Evolutionary conservation across 2,329 filamentous ascomycete genomes (phyloP), one percentile per base, ranked within the genome.

Genomic region (Beauveria sp.): DNA sequence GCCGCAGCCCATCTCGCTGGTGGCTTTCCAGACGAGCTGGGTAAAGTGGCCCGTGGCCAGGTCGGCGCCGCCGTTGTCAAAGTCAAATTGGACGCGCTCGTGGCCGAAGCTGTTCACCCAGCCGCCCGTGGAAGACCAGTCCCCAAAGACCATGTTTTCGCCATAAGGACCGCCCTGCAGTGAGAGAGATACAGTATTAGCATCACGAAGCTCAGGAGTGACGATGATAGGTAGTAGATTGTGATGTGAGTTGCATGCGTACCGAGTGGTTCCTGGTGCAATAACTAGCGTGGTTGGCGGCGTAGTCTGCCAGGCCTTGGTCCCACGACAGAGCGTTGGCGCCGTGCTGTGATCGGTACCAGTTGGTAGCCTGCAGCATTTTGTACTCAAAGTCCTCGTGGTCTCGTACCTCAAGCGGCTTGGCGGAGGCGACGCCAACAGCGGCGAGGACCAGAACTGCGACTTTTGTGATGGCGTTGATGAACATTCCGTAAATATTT

Each of bases 291-390:
- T 87, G 82, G 56, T 75, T 72, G 50, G 77, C 66, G 47, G 91
- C 90, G 63, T 81, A 88, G 62, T 70, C 70, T 62, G 84, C 86
- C 60, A 89, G 81, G 47, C 75, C 73, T 6, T 76, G 69, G 67
- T 85, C 80, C 87, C 89, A 96, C 50, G 69, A 71, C 48, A 96
- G 68, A 43, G 78, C 80, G 18, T 74, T 70, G 48, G 85, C 84
- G 14, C 86, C 86, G 80, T 96, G 90, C 77, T 92, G 92, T 70
- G 80, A 75, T 64, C 92, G 91, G 76, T 92, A 90, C 56, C 86
- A 70, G 76, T 96, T 96, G 84, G 96, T 91, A 70, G 88, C 84
- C 68, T 84, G 79, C 41, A 92, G 67, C 50, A 64, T 59, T 16
- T 62, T 58, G 8, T 22, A 14, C 10, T 58, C 22, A 47, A 65